A percentile compares a stretch with the other conserved stretches of the same genome.
These are phyloP conservation scores for Dimargaris verticillata DNA, from an alignment of 192 early-diverging fungal genomes.

Conservation along the genomic window DNA sequence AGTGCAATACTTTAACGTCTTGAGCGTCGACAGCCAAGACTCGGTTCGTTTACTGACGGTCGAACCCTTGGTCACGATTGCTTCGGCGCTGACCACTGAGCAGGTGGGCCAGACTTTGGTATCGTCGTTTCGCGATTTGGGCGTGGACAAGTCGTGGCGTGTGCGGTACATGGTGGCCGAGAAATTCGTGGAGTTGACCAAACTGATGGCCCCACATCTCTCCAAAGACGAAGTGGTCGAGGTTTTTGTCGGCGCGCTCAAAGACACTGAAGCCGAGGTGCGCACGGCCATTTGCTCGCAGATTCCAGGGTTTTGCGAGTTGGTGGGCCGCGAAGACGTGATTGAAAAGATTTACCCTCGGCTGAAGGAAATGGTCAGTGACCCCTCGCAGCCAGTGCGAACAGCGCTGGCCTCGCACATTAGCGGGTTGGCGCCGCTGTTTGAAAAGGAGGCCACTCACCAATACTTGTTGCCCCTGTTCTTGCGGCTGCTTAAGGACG, in stretches of 20 bases:
- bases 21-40: slow-evolving; percentile 81
- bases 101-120: slow-evolving; percentile 37
- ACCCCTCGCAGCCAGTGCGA: slow-evolving; percentile 91
- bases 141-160: slow-evolving; percentile 91
- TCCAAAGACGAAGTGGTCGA: slow-evolving; percentile 68
- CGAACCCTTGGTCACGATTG: slow-evolving; percentile 77
- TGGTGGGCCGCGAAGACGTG: slow-evolving; percentile 65
- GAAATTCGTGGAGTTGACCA: slow-evolving; percentile 79
- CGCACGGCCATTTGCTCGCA: slow-evolving; percentile 88
- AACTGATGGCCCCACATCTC: slow-evolving; percentile 24
- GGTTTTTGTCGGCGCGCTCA: slow-evolving; percentile 74
- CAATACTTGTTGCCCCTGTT: slow-evolving; percentile 91
- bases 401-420: slow-evolving; percentile 91
- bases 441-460: slow-evolving; percentile 89
- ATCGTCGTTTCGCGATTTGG: slow-evolving; percentile 56
- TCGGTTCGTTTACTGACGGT: slow-evolving; percentile 93
- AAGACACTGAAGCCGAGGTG: slow-evolving; percentile 96
- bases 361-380: slow-evolving; percentile 85
- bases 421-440: slow-evolving; percentile 82
- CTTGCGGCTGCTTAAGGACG: slow-evolving; percentile 91
- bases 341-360: slow-evolving; percentile 66
- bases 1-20: slow-evolving; percentile 70
- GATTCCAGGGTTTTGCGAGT: slow-evolving; percentile 43
- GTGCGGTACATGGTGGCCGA: slow-evolving; percentile 98
- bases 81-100: slow-evolving; percentile 60